phyloP scores from a whole-genome alignment of 257 asterid genomes.

The Haberlea rhodopensis region DNA sequence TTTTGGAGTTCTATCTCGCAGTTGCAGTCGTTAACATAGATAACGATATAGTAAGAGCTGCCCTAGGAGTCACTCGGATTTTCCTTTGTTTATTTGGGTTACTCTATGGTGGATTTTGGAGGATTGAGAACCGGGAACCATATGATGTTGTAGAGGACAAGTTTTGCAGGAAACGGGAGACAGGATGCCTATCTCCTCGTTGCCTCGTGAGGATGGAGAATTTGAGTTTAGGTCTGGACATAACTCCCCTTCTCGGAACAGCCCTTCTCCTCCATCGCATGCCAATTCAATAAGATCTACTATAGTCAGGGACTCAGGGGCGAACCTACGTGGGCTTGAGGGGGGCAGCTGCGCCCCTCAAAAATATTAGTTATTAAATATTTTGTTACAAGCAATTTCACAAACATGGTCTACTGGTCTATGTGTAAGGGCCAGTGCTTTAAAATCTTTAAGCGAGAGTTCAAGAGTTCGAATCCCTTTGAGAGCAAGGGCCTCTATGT shows the following conservation, averaged over 20 bases:
- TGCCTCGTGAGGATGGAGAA: slow-evolving; percentile 62
- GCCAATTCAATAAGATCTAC: slow-evolving; percentile 13
- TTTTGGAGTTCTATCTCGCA: slow-evolving; percentile 85
- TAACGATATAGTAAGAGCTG: slow-evolving; percentile 60
- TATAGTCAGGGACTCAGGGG: too few species aligned
- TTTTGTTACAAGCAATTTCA: too few species aligned
- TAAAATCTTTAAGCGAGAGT: too few species aligned
- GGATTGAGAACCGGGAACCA: slow-evolving; percentile 82
- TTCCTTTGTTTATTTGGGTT: slow-evolving; percentile 80
- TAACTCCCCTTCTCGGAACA: slow-evolving; percentile 25
- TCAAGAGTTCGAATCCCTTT: too few species aligned
- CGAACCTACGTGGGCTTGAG: too few species aligned
- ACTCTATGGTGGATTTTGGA: slow-evolving; percentile 93
- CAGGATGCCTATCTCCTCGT: slow-evolving; percentile 43
- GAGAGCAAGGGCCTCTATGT: too few species aligned
- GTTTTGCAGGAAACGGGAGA: slow-evolving; percentile 43
- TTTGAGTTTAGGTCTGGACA: slow-evolving; percentile 37
- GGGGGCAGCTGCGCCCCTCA: too few species aligned
- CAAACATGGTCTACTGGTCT: too few species aligned
- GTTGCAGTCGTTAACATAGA: slow-evolving; percentile 78
- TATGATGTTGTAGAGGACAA: slow-evolving; percentile 77
- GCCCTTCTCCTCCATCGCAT: slow-evolving; percentile 33
- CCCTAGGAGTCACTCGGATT: slow-evolving; percentile 64
- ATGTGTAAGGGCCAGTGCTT: too few species aligned
- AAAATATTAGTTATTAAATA: too few species aligned